These are phyloP conservation scores for Corchorus olitorius DNA, from an alignment of 345 rosid species.

Conservation along the genomic window DNA sequence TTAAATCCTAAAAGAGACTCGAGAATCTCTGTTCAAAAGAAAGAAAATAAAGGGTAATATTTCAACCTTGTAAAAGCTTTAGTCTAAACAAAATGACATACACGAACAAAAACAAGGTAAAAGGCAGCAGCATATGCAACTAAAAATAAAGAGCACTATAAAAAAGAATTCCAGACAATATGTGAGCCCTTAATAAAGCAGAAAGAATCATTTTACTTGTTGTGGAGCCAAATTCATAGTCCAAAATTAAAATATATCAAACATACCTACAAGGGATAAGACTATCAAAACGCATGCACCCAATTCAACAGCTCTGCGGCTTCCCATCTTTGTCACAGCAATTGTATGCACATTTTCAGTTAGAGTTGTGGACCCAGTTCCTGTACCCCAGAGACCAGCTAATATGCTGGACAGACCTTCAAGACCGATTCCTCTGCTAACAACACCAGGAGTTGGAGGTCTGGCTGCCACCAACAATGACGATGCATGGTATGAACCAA, in stretches of 20 bases:
- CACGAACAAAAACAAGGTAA: too few relatives aligned
- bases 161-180: too few relatives aligned
- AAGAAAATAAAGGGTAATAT: too few relatives aligned
- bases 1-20: too few relatives aligned
- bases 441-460: slow-evolving; percentile 92
- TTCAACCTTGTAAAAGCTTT: too few relatives aligned
- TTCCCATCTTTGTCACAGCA: slow-evolving; percentile 98
- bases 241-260: slow-evolving; percentile 4
- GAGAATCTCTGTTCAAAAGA: too few relatives aligned
- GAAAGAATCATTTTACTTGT: not conserved
- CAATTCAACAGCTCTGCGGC: slow-evolving; percentile 88
- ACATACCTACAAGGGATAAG: slow-evolving; percentile 84
- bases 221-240: slow-evolving; percentile 17
- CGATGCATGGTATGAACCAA: slow-evolving; percentile 95
- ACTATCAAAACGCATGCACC: slow-evolving; percentile 80
- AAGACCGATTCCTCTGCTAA: slow-evolving; percentile 93
- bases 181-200: too few relatives aligned
- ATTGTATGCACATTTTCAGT: slow-evolving; percentile 98
- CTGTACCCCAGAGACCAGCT: slow-evolving; percentile 99
- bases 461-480: slow-evolving; percentile 84
- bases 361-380: slow-evolving; percentile 91
- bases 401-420: slow-evolving; percentile 87
- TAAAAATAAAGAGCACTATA: too few relatives aligned
- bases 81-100: too few relatives aligned
- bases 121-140: too few relatives aligned